These are phyloP conservation scores for Mucuna pruriens DNA, from an alignment of 306 rosid genomes.

Conservation along the genomic window DNA sequence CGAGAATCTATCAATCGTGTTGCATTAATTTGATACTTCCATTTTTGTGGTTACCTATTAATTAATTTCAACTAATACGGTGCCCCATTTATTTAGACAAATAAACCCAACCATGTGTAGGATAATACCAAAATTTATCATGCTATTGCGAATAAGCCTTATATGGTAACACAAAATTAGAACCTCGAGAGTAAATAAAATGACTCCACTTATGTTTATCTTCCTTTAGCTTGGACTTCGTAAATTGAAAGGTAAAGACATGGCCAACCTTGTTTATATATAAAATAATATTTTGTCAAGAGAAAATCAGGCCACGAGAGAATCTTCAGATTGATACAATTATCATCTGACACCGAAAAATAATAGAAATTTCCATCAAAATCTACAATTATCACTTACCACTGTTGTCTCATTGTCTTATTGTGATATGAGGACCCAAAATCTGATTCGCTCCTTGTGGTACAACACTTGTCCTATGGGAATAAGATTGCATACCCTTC, in stretches of 20 bases:
- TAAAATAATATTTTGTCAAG: background rate
- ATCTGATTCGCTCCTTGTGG: slow-evolving; percentile 21
- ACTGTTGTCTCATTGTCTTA: slow-evolving; percentile 18
- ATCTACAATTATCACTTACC: background rate
- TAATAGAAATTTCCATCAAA: background rate
- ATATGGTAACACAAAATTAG: background rate
- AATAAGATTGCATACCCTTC: slow-evolving; percentile 23
- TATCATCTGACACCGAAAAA: background rate
- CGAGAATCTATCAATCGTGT: slow-evolving; percentile 23
- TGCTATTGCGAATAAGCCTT: background rate
- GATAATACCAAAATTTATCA: background rate
- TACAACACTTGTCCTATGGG: slow-evolving; percentile 23
- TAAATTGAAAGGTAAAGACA: too few relatives aligned
- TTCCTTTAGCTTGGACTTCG: too few relatives aligned
- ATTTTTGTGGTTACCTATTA: background rate
- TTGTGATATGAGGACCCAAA: slow-evolving; percentile 33
- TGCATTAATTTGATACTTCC: slow-evolving; percentile 35
- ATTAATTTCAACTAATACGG: slow-evolving; percentile 8
- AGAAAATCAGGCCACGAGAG: background rate
- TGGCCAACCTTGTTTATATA: background rate
- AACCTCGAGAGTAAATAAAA: background rate
- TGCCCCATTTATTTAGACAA: background rate
- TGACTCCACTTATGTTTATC: background rate
- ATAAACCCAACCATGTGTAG: background rate
- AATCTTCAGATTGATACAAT: slow-evolving; percentile 5